Evolutionary conservation across 2,329 filamentous ascomycete species (phyloP).

Genomic region (Aspergillus niger): DNA sequence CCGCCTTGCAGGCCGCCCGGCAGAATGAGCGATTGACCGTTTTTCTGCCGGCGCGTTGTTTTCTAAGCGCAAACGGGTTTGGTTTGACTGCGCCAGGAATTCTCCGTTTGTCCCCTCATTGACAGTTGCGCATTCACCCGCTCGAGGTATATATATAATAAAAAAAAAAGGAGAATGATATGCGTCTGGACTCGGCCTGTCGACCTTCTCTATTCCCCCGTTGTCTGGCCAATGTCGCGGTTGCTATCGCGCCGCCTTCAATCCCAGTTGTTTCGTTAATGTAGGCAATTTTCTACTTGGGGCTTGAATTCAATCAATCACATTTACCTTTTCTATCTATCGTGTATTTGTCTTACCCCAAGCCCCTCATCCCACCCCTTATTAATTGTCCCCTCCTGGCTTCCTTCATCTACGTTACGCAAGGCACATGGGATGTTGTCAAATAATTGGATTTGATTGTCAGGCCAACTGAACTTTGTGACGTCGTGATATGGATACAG

Average conservation of each 20-base stretch:
- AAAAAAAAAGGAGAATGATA: neutral
- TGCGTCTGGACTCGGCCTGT: too few species aligned
- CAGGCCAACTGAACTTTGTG: neutral
- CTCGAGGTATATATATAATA: neutral
- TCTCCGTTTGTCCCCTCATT: neutral
- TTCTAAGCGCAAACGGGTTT: neutral
- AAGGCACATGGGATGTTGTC: constrained; percentile 1
- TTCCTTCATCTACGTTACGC: neutral
- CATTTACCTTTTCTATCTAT: neutral
- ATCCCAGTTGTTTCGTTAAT: neutral
- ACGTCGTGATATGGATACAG: constrained; percentile 19
- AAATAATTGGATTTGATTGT: neutral
- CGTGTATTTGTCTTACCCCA: neutral
- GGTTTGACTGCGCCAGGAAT: neutral
- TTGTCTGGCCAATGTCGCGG: neutral
- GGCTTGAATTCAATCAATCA: neutral
- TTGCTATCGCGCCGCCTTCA: neutral
- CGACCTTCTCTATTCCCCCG: neutral
- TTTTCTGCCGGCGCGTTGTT: neutral
- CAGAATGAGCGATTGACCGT: constrained; percentile 22
- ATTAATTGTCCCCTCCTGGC: neutral
- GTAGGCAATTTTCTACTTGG: neutral
- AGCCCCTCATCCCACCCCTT: neutral
- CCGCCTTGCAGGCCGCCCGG: constrained; percentile 27
- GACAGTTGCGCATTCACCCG: neutral